A percentile compares a stretch with the other conserved stretches of the same genome.
Evolutionary conservation across 306 rosid species (phyloP).

Genomic region (Betula pendula): DNA sequence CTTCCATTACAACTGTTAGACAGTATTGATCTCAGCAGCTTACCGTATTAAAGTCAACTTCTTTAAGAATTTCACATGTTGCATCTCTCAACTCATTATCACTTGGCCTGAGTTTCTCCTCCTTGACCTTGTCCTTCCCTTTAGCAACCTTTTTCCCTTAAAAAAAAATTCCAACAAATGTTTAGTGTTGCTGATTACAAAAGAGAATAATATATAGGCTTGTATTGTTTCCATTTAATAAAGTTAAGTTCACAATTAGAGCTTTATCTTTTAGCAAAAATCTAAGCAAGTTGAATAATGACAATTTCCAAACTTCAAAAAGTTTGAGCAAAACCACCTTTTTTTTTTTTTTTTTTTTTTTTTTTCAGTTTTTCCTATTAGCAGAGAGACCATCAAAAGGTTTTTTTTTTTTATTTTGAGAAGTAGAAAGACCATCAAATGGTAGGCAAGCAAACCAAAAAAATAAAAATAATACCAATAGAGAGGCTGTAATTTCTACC

Average conservation of each 20-base stretch:
- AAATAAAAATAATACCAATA: slow-evolving; percentile 18
- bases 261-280: background rate
- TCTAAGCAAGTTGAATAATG: slow-evolving; percentile 3
- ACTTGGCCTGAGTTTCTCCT: slow-evolving; percentile 54
- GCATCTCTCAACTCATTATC: slow-evolving; percentile 79
- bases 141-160: slow-evolving; percentile 57
- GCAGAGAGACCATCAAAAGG: background rate
- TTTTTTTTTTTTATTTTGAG: too few species aligned
- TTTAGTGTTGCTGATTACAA: background rate
- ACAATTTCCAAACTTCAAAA: background rate
- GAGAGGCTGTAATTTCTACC: slow-evolving; percentile 46
- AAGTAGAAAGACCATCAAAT: background rate
- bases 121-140: slow-evolving; percentile 72
- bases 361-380: background rate
- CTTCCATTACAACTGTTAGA: background rate
- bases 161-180: slow-evolving; percentile 8
- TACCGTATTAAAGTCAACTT: slow-evolving; percentile 97
- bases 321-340: slow-evolving; percentile 1
- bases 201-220: background rate
- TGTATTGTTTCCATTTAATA: background rate
- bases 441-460: background rate
- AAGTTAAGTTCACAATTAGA: background rate
- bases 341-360: background rate
- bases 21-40: slow-evolving; percentile 18
- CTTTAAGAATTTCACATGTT: slow-evolving; percentile 87